A percentile compares a stretch with the other conserved stretches of the same genome.
phyloP scores from a whole-genome alignment of 2,329 filamentous ascomycete genomes.

The Aspergillus oerlinghausenensis region DNA sequence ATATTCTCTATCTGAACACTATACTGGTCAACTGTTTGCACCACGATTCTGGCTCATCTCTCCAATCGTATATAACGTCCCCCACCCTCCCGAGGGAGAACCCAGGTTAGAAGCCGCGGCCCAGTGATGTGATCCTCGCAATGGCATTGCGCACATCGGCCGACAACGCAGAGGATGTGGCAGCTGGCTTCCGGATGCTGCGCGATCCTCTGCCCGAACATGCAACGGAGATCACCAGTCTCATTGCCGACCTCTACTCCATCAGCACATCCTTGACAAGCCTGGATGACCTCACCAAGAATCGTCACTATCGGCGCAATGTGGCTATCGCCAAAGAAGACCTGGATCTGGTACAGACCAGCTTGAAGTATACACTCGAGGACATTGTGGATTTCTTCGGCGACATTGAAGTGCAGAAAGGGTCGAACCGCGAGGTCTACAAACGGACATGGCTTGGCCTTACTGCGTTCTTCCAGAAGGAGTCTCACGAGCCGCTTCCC shows the following conservation, averaged over 20 bases:
- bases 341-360: slow-evolving; percentile 45
- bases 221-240: slow-evolving; percentile 49
- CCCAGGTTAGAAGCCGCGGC: neutral
- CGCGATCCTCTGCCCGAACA: slow-evolving; percentile 48
- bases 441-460: slow-evolving; percentile 50
- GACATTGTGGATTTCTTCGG: slow-evolving; percentile 47
- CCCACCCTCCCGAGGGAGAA: neutral
- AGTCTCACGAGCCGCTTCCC: slow-evolving; percentile 44
- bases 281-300: slow-evolving; percentile 43
- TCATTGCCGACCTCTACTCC: slow-evolving; percentile 52
- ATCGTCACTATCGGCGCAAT: slow-evolving; percentile 35
- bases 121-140: slow-evolving; percentile 8
- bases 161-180: slow-evolving; percentile 50
- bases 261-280: slow-evolving; percentile 49
- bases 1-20: neutral
- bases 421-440: slow-evolving; percentile 35
- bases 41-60: neutral
- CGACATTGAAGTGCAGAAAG: slow-evolving; percentile 28
- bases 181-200: slow-evolving; percentile 48
- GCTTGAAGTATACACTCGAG: slow-evolving; percentile 48
- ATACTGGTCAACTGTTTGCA: neutral
- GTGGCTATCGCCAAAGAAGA: slow-evolving; percentile 43
- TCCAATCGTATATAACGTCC: neutral
- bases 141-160: slow-evolving; percentile 43
- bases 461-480: slow-evolving; percentile 41